Evolutionary conservation across 129 eudicot species (phyloP).

Genomic region (Pseudognaphalium luteoalbum): DNA sequence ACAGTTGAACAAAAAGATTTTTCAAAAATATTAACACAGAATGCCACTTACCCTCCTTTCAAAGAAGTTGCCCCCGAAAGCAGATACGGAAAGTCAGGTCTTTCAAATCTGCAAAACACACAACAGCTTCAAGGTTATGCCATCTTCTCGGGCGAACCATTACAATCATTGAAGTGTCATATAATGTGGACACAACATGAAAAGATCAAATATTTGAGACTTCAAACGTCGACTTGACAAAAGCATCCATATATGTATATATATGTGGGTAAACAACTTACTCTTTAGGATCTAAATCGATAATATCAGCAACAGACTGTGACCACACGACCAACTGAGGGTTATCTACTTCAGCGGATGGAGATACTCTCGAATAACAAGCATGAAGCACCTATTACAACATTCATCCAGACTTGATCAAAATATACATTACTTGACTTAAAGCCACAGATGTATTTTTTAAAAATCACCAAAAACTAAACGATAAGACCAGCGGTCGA

Average conservation of each 20-base stretch:
- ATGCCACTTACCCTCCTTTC: conserved; percentile 63
- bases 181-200: neutral
- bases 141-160: neutral
- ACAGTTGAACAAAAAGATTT: neutral
- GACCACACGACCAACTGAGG: conserved; percentile 93
- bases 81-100: conserved; percentile 68
- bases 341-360: conserved; percentile 79
- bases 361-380: conserved; percentile 77
- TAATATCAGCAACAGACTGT: conserved; percentile 73
- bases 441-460: neutral
- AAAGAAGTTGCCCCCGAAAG: conserved; percentile 78
- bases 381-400: conserved; percentile 68
- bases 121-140: conserved; percentile 10
- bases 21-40: neutral
- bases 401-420: neutral
- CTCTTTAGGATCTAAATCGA: conserved; percentile 89
- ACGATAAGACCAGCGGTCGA: neutral
- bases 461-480: neutral
- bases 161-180: conserved; percentile 1
- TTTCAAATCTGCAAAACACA: conserved; percentile 57
- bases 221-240: conserved; percentile 2
- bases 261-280: conserved; percentile 29
- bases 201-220: neutral
- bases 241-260: neutral
- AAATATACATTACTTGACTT: neutral